Base-by-base conservation (phyloP, 768 basidiomycete species). In the Rubroboletus pulcherrimus region DNA sequence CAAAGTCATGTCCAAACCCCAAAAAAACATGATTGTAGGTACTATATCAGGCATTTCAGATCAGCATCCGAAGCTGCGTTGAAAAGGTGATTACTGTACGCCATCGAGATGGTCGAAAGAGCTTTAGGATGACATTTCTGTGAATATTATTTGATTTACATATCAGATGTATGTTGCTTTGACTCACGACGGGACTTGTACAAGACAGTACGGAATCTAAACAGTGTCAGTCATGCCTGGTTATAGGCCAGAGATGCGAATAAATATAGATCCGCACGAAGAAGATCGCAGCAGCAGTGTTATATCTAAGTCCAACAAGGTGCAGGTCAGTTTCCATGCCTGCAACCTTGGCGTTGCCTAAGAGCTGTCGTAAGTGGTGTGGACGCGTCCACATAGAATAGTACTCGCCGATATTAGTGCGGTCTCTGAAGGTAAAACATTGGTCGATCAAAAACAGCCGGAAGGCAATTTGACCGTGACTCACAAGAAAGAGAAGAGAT, bases 261-360 rank as follows among this genome's bases (percentile, higher is more conserved):
- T 19, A 50, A 33, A 43, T 7, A 51, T 37, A 15, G 21, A 50
- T 53, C 39, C 66, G 35, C 38, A 70, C 70, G 49, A 74, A 76
- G 61, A 76, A 75, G 54, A 78, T 40, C 4, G 76, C 73, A 7
- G 75, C 69, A 12, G 65, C 75, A 19, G 57, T 71, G 38, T 75
- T 77, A 47, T 76, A 75, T 53, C 64, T 66, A 7, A 74, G 63
- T 9, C 75, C 74, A 3, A 59, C 44, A 29, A 75, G 69, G 10
- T 73, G 10, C 43, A 75, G 60, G 53, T 80, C 78, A 4, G 41
- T 54, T 12, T 65, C 63, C 78, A 80, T 76, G 8, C 79, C 79
- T 7, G 78, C 79, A 34, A 82, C 69, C 64, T 65, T 65, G 1
- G 77, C 76, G 39, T 78, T 77, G 48, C 68, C 77, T 77, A 26